Base-by-base conservation (phyloP, 176 grass and related monocot species). In the Urochloa ruziziensis region DNA sequence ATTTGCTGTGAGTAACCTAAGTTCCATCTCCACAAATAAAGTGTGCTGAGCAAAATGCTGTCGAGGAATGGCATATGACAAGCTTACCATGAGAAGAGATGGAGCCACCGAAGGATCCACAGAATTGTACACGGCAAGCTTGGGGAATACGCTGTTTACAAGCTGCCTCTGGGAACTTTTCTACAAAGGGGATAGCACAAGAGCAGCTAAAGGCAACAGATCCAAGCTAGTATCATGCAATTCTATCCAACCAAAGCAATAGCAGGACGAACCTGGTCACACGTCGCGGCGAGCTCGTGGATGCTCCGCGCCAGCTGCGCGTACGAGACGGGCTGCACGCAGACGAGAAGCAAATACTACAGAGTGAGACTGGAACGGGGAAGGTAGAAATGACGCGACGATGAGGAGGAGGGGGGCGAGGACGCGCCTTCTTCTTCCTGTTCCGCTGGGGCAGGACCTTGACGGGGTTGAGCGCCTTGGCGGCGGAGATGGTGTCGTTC, bases 31-130 rank as follows among this genome's bases (percentile, higher is more conserved):
- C 7, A 47, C 8, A 13, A 77, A 64, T 16, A 65, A 78, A 14
- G 68, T 29, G 18, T 21, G 80, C 17, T 72, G 40, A 78, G 75
- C 29, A 19, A 65, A 29, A 51, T 63, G 67, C 12, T 36, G 70
- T 75, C 16, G 14, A 70, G 66, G 35, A 83, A 83, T 5, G 78
- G 70, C 49, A 43, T 11, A 48, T 66, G 84, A 9, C 28, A 56
- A 87, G 17, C 48, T 56, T 92, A 96, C 96, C 96, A 99, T 96
- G 58, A 99, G 89, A 86, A 99, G 96, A 37, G 96, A 99, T 40
- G 96, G 96, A 85, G 96, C 96, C 46, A 99, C 96, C 32, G 96
- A 99, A 84, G 96, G 96, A 92, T 99, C 96, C 51, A 99, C 96
- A 21, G 96, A 99, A 89, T 99, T 99, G 80, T 99, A 99, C 77